Conservation (phyloP, 2,329 filamentous ascomycete species). For the Fonsecaea nubica region DNA sequence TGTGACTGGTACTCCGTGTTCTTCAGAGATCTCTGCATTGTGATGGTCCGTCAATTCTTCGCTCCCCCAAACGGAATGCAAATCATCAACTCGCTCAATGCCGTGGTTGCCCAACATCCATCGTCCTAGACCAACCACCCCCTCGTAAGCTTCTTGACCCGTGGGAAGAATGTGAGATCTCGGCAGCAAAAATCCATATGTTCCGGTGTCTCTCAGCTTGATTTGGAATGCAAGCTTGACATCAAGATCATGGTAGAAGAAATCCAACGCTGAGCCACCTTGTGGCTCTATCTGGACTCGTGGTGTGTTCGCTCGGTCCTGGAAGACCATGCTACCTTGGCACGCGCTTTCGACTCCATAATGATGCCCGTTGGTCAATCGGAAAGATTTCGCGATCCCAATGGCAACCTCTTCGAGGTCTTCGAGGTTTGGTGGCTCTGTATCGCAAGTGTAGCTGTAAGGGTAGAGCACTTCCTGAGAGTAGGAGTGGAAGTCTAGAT, state of each 20-base stretch:
- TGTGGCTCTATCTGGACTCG: slow-evolving; percentile 70
- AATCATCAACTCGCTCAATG: slow-evolving; percentile 35
- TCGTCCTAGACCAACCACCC: slow-evolving; percentile 81
- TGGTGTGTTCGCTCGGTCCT: slow-evolving; percentile 41
- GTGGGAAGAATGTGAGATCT: slow-evolving; percentile 86
- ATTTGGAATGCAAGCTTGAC: slow-evolving; percentile 89
- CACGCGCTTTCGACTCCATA: slow-evolving; percentile 86
- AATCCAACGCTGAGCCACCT: slow-evolving; percentile 88
- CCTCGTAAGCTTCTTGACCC: slow-evolving; percentile 83
- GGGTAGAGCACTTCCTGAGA: slow-evolving; percentile 94
- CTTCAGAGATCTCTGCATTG: background rate
- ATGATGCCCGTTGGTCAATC: slow-evolving; percentile 75
- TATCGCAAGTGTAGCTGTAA: slow-evolving; percentile 82
- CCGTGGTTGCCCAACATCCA: slow-evolving; percentile 65
- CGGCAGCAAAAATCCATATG: slow-evolving; percentile 90
- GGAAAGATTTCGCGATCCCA: slow-evolving; percentile 87
- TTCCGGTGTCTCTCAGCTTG: slow-evolving; percentile 90
- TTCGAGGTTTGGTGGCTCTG: slow-evolving; percentile 82
- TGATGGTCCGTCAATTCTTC: slow-evolving; percentile 10
- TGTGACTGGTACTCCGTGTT: background rate
- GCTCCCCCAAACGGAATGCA: slow-evolving; percentile 29
- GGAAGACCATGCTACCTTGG: slow-evolving; percentile 69
- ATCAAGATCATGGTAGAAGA: slow-evolving; percentile 87
- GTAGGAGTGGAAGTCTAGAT: slow-evolving; percentile 92
- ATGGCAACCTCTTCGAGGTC: slow-evolving; percentile 89